phyloP scores from a whole-genome alignment of 202 grass and related monocot genomes.

The Carex sylvatica region DNA sequence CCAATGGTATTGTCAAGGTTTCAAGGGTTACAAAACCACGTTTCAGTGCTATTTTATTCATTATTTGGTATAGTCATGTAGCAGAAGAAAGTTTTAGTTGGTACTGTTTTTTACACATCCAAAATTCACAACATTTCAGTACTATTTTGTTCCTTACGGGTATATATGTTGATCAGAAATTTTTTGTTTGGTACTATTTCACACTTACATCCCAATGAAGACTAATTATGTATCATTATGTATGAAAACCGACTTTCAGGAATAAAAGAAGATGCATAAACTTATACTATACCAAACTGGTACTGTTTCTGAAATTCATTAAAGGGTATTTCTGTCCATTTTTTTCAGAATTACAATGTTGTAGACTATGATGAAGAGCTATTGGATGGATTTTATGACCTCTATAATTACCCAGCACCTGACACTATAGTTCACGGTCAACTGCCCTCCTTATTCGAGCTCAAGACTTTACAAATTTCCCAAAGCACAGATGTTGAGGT shows the following conservation, averaged over 20 bases:
- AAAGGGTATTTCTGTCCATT: slow-evolving; percentile 3
- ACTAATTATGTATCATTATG: neutral
- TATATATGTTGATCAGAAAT: neutral
- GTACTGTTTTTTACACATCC: neutral
- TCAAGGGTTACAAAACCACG: neutral
- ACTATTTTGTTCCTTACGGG: neutral
- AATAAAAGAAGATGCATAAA: neutral
- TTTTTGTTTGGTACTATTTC: neutral
- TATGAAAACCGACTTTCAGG: neutral
- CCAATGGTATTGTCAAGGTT: neutral
- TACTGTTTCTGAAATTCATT: slow-evolving; percentile 4
- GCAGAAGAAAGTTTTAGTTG: neutral
- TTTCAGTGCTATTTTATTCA: neutral
- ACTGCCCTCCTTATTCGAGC: slow-evolving; percentile 53
- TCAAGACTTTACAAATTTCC: slow-evolving; percentile 31
- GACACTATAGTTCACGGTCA: slow-evolving; percentile 43
- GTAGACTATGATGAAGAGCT: slow-evolving; percentile 81
- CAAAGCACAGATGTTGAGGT: slow-evolving; percentile 41
- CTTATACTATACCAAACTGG: neutral
- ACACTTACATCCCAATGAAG: neutral
- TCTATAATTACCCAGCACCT: slow-evolving; percentile 48
- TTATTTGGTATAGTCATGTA: neutral
- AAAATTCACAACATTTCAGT: neutral
- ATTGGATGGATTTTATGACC: slow-evolving; percentile 78
- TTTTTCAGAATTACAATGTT: slow-evolving; percentile 64